Base-by-base conservation (phyloP, 2,329 filamentous ascomycete genomes). In the Mariannaea sp. region DNA sequence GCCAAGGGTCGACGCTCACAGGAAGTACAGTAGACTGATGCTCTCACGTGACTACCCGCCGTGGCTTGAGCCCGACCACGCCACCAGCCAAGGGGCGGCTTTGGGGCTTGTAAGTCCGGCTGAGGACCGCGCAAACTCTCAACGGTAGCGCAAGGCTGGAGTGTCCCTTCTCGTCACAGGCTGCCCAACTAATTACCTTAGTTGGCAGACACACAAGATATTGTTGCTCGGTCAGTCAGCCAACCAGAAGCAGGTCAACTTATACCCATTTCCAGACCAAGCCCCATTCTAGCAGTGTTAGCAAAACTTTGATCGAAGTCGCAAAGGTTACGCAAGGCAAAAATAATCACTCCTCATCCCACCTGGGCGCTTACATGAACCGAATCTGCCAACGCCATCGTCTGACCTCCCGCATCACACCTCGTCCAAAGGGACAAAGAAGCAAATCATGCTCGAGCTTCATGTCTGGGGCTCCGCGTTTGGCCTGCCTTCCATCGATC, bases 391-490 rank as follows among this genome's bases (percentile, higher is more conserved):
- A 13, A 33, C 43, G 39, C 41, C 33, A 39, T 41, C 38, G 42
- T 40, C 40, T 47, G 39, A 54, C 32, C 40, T 49, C 29, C 45
- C 49, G 53, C 32, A 63, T 51, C 54, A 32, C 16, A 7, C 29
- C 49, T 22, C 24, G 56, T 50, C 53, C 47, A 50, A 43, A 32
- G 13, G 20, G 22, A 29, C n/a, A 22, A 26, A 22, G 4, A n/a
- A 39, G 7, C 16, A 24, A 24, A 24, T 40, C 43, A 75, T 74
- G 72, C 58, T 75, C 43, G 84, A 93, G 74, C 83, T 99, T 55
- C 89, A 96, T 74, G 82, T 96, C 67, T 96, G 92, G 88, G 92
- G 92, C 43, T 87, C 91, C 49, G 92, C 90, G 33, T 96, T 96
- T 71, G 86, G 86, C 33, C 83, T 97, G 38, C 87, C 93, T 12